A percentile compares a stretch with the other conserved stretches of the same genome.
These are phyloP conservation scores for Coccomyxa sp. DNA, from an alignment of 139 green algal species.

Conservation along the genomic window DNA sequence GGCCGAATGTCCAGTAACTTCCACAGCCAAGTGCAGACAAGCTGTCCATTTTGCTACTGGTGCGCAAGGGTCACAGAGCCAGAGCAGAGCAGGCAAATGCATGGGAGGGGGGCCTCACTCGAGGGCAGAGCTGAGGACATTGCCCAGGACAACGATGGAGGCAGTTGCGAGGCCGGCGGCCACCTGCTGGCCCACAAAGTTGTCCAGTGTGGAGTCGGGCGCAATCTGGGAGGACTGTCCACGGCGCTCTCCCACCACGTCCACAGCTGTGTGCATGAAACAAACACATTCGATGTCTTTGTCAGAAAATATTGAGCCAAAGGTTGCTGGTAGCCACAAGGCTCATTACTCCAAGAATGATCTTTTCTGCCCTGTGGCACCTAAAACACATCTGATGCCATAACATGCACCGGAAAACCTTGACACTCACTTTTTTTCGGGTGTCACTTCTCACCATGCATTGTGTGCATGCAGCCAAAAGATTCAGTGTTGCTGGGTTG, in stretches of 20 bases:
- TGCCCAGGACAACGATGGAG: neutral
- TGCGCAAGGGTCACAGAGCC: no score
- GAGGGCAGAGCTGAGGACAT: neutral
- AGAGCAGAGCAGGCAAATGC: no score
- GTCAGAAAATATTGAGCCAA: neutral
- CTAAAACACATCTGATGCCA: no score
- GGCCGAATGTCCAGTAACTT: no score
- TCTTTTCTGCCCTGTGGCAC: no score
- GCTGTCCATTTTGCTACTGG: no score
- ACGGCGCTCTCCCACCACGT: slow-evolving; percentile 1
- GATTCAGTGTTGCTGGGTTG: no score
- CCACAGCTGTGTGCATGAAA: neutral
- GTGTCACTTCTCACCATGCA: no score
- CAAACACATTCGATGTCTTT: neutral
- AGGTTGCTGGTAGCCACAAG: neutral
- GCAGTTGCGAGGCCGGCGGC: neutral
- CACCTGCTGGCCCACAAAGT: neutral
- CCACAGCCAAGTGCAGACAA: no score
- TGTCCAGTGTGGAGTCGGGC: neutral
- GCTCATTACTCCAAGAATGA: neutral
- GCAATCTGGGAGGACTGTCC: neutral
- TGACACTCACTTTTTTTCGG: no score
- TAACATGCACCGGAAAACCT: no score
- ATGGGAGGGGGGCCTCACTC: neutral
- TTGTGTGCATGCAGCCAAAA: no score